Evolutionary conservation across 176 grass and related monocot species (phyloP).

Genomic region (Carex littledalei): DNA sequence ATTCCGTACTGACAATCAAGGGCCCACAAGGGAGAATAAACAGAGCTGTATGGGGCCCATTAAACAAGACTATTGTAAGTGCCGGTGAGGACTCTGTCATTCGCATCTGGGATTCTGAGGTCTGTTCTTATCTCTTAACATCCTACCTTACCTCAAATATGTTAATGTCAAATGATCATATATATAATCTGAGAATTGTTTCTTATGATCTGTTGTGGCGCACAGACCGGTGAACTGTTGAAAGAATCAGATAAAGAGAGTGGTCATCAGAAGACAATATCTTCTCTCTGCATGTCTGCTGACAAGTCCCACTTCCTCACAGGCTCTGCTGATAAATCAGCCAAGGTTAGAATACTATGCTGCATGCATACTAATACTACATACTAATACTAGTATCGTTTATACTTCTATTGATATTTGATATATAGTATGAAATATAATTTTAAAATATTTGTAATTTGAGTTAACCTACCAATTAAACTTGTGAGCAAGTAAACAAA

Average conservation of each 20-base stretch:
- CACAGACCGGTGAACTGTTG: constrained; percentile 66
- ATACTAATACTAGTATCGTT: no score
- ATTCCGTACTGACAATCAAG: constrained; percentile 57
- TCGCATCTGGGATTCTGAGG: constrained; percentile 90
- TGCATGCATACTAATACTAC: no score
- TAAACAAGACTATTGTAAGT: constrained; percentile 87
- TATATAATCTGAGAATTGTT: not conserved
- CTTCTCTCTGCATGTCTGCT: constrained; percentile 57
- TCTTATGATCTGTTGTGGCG: constrained; percentile 7
- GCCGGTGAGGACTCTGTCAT: constrained; percentile 76
- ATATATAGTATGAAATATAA: no score
- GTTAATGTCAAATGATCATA: not conserved
- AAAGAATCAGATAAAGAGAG: constrained; percentile 68
- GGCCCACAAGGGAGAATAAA: constrained; percentile 86
- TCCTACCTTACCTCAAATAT: not conserved
- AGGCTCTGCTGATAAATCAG: constrained; percentile 74
- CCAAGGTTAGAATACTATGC: constrained; percentile 46
- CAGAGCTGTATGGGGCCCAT: constrained; percentile 83
- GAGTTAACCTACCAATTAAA: no score
- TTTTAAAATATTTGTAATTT: no score
- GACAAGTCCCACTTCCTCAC: constrained; percentile 73
- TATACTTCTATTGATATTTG: no score
- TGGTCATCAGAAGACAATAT: constrained; percentile 64
- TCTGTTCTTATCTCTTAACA: constrained; percentile 9
- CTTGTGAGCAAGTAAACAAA: no score